These are phyloP conservation scores for Omphalea diandra DNA, from an alignment of 441 rosid genomes.

Conservation along the genomic window DNA sequence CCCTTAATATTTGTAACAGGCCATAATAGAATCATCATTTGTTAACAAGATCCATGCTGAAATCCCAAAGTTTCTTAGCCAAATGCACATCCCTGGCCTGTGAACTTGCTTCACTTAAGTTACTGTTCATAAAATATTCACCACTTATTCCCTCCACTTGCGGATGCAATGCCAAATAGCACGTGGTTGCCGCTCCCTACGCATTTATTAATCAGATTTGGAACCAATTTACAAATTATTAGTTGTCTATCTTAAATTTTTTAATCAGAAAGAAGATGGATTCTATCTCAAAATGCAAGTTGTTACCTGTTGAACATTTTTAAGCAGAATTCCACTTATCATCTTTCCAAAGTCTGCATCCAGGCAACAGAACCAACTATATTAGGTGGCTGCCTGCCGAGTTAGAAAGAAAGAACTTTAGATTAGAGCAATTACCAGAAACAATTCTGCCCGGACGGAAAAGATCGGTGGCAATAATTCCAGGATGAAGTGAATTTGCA, in stretches of 20 bases:
- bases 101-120: constrained; percentile 36
- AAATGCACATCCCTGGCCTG: constrained; percentile 47
- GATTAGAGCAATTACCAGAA: constrained; percentile 39
- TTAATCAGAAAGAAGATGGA: no score
- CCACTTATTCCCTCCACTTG: constrained; percentile 59
- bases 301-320: constrained; percentile 71
- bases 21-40: background rate
- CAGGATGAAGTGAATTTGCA: constrained; percentile 70
- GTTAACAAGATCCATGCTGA: constrained; percentile 44
- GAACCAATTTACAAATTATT: no score
- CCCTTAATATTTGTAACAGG: no score
- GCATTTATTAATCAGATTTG: no score
- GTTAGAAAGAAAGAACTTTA: no score
- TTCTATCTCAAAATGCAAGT: no score
- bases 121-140: constrained; percentile 53
- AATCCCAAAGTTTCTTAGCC: constrained; percentile 72
- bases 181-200: constrained; percentile 84
- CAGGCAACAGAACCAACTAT: no score
- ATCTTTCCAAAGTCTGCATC: no score
- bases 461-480: constrained; percentile 52
- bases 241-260: no score
- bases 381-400: no score
- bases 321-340: no score
- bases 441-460: constrained; percentile 38
- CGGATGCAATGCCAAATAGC: constrained; percentile 82